Base-by-base conservation (phyloP, 148 eudicot genomes). In the Persicaria tinctoria region DNA sequence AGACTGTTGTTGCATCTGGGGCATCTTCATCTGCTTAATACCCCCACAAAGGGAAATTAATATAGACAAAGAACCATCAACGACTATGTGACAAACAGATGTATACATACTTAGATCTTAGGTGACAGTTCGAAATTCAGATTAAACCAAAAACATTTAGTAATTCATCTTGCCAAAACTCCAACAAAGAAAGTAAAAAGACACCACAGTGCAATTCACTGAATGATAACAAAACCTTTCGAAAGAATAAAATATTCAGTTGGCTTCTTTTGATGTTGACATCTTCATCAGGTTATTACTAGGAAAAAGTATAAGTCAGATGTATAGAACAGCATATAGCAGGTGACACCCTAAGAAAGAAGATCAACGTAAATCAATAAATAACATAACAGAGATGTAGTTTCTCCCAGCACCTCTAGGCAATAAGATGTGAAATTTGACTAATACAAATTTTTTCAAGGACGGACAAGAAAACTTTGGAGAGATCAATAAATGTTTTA, bases 1-100 rank as follows among this genome's bases (percentile, higher is more conserved):
- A 62, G 97, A 80, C 77, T 94, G 98, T 51, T 87, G 98, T 84
- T 87, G 98, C 85, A 89, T 86, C 77, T 94, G 98, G 74, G 86
- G 76, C 87, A 94, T 85, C 87, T 92, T 94, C 92, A 89, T 89
- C 98, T 94, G 87, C 79, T 66, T 50, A 78, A 74, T 70, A 74
- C 17, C 66, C 51, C 51, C 6, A 16, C 70, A 75, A 66, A 41
- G 10, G 70, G 47, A 38, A 38, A 5, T 66, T 8, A 66, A 66
- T 66, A 44, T 66, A 47, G 70, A 12, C 41, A 66, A 66, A 14
- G 5, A 41, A 41, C 70, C 18, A 66, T 16, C 46, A 66, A 41
- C 10, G 41, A 41, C 17, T 41, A 44, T 66, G 47, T 66, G 70
- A 41, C 70, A 41, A 66, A 5, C n/a, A 38, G 47, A 66, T 64